Evolutionary conservation across 306 rosid species (phyloP).

Genomic region (Cicer yamashitae): DNA sequence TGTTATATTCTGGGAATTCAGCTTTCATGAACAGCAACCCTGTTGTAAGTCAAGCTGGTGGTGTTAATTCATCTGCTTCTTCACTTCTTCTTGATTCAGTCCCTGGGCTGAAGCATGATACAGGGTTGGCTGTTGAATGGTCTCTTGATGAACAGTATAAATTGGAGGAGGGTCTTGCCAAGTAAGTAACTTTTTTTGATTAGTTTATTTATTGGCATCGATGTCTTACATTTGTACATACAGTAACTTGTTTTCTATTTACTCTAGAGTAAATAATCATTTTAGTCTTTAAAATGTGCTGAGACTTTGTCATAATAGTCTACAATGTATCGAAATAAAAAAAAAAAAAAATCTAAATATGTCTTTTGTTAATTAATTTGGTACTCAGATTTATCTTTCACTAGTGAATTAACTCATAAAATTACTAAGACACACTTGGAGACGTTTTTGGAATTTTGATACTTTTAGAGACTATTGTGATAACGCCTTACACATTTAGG

Average conservation of each 20-base stretch:
- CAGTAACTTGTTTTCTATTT: constrained; percentile 35
- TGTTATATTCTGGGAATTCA: constrained; percentile 74
- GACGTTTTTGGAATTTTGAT: too few relatives aligned
- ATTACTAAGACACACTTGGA: too few relatives aligned
- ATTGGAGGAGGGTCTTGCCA: constrained; percentile 83
- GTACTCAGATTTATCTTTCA: too few relatives aligned
- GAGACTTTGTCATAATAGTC: too few relatives aligned
- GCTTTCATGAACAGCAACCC: constrained; percentile 58
- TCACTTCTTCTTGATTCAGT: constrained; percentile 84
- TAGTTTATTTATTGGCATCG: background rate
- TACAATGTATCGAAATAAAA: too few relatives aligned
- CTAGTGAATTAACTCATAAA: too few relatives aligned
- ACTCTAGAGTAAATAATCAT: background rate
- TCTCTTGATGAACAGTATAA: constrained; percentile 86
- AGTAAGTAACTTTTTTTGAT: constrained; percentile 61
- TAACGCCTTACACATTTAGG: too few relatives aligned
- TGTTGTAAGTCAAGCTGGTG: constrained; percentile 66
- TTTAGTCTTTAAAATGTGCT: too few relatives aligned
- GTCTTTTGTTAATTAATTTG: too few relatives aligned
- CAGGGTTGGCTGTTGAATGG: constrained; percentile 97
- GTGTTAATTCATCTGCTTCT: constrained; percentile 56
- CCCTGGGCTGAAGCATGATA: constrained; percentile 90
- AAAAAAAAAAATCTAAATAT: too few relatives aligned
- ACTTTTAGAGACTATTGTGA: too few relatives aligned
- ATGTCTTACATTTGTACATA: constrained; percentile 18